These are phyloP conservation scores for Triticum turgidum DNA, from an alignment of 176 grass and related monocot species.

Conservation along the genomic window DNA sequence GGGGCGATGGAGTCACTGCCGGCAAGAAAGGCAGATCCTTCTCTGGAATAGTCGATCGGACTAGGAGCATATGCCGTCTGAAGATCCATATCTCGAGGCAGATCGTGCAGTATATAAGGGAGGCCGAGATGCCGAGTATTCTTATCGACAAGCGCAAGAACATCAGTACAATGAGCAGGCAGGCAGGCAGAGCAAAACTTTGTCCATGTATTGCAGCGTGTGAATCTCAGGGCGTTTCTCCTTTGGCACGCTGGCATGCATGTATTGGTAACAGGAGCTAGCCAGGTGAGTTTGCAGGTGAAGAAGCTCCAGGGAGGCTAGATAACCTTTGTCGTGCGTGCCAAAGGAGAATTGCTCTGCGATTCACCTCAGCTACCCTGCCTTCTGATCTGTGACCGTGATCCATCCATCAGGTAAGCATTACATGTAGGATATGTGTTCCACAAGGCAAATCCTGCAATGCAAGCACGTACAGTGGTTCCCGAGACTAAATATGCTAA, in stretches of 20 bases:
- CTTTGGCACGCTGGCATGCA: conserved; percentile 42
- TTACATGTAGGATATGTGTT: background rate
- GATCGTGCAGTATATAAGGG: conserved; percentile 22
- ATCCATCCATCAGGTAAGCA: background rate
- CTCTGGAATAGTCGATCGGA: background rate
- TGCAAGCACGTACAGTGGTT: background rate
- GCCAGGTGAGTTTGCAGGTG: background rate
- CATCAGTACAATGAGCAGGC: background rate
- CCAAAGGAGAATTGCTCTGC: conserved; percentile 76
- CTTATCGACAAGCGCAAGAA: background rate
- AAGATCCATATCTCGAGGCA: conserved; percentile 8
- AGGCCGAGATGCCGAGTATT: background rate
- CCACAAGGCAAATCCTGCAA: background rate
- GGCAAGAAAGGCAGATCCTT: background rate
- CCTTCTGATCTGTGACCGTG: background rate
- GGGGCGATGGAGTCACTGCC: background rate
- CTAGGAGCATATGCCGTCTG: conserved; percentile 40
- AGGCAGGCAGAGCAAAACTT: background rate
- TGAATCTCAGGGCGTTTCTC: conserved; percentile 55
- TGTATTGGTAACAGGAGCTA: background rate
- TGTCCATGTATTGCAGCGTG: background rate
- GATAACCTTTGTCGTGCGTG: background rate
- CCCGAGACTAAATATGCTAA: background rate
- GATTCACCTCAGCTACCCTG: conserved; percentile 21
- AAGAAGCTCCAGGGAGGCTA: background rate